phyloP scores from a whole-genome alignment of 345 rosid genomes.

The Lumnitzera littorea region DNA sequence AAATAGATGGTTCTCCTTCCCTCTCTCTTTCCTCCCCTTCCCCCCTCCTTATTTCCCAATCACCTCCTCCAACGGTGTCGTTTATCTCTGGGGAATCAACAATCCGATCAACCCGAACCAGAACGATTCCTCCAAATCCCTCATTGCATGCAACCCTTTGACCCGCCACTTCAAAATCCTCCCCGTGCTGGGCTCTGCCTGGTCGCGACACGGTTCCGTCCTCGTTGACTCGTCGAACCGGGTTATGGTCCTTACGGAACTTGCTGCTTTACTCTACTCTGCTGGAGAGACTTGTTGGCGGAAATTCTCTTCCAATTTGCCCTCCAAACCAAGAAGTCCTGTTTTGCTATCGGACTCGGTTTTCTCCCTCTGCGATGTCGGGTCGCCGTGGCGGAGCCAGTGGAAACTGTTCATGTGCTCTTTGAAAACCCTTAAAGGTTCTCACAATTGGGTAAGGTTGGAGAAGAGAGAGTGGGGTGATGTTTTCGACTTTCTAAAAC shows the following conservation, averaged over 20 bases:
- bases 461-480: constrained; percentile 88
- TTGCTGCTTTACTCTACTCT: constrained; percentile 55
- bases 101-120: constrained; percentile 30
- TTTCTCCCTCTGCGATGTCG: constrained; percentile 73
- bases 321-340: constrained; percentile 83
- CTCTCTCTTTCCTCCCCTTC: constrained; percentile 69
- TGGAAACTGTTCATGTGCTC: constrained; percentile 75
- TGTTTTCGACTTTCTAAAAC: constrained; percentile 67
- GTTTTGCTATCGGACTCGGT: constrained; percentile 53
- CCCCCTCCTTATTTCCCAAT: constrained; percentile 54
- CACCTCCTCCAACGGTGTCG: constrained; percentile 59
- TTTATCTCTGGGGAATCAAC: constrained; percentile 69
- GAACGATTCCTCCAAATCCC: constrained; percentile 30
- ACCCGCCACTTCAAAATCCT: constrained; percentile 59
- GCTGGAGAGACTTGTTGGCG: constrained; percentile 46
- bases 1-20: constrained; percentile 55
- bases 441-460: constrained; percentile 59
- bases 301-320: constrained; percentile 70
- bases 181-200: constrained; percentile 87
- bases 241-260: constrained; percentile 78
- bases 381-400: constrained; percentile 84
- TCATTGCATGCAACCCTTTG: constrained; percentile 69
- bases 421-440: constrained; percentile 21
- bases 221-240: constrained; percentile 57
- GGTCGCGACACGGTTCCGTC: constrained; percentile 84